Evolutionary conservation across 2,329 filamentous ascomycete genomes (phyloP).

Genomic region (Colletotrichum theobromicola): DNA sequence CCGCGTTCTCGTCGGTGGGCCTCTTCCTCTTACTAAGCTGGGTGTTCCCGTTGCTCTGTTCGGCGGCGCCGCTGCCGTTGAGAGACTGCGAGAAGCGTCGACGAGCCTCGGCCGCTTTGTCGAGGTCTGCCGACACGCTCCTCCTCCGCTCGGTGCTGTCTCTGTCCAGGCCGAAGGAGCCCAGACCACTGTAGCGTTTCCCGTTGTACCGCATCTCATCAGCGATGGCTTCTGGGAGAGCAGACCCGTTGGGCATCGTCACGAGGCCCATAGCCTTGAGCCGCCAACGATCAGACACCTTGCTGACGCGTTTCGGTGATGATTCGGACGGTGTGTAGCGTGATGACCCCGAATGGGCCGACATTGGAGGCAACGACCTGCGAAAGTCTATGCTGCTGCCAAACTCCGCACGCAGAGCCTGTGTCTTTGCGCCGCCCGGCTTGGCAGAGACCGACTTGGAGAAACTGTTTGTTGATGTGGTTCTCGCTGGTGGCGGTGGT

Average conservation of each 20-base stretch:
- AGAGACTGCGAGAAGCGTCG: conserved; percentile 21
- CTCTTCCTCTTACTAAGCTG: conserved; percentile 29
- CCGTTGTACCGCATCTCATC: conserved; percentile 47
- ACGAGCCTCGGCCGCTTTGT: conserved; percentile 38
- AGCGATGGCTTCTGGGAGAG: conserved; percentile 56
- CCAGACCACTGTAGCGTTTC: conserved; percentile 41
- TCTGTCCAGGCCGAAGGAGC: conserved; percentile 38
- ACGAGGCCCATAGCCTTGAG: conserved; percentile 57
- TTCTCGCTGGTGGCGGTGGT: neutral
- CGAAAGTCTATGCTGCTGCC: conserved; percentile 38
- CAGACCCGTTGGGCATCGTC: conserved; percentile 58
- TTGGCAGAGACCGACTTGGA: conserved; percentile 11
- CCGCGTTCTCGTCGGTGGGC: conserved; percentile 15
- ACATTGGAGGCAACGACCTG: conserved; percentile 42
- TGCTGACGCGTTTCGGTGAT: conserved; percentile 33
- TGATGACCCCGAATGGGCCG: conserved; percentile 19
- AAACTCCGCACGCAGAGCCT: conserved; percentile 39
- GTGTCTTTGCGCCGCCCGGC: conserved; percentile 37
- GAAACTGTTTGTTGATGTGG: conserved; percentile 8
- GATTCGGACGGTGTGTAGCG: conserved; percentile 4
- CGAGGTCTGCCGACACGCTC: conserved; percentile 22
- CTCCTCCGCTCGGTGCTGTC: conserved; percentile 20
- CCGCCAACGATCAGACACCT: conserved; percentile 49
- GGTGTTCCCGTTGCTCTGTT: conserved; percentile 19
- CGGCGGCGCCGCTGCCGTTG: neutral